Evolutionary conservation across 2,329 filamentous ascomycete genomes (phyloP).

Genomic region (Colletotrichum sp.): DNA sequence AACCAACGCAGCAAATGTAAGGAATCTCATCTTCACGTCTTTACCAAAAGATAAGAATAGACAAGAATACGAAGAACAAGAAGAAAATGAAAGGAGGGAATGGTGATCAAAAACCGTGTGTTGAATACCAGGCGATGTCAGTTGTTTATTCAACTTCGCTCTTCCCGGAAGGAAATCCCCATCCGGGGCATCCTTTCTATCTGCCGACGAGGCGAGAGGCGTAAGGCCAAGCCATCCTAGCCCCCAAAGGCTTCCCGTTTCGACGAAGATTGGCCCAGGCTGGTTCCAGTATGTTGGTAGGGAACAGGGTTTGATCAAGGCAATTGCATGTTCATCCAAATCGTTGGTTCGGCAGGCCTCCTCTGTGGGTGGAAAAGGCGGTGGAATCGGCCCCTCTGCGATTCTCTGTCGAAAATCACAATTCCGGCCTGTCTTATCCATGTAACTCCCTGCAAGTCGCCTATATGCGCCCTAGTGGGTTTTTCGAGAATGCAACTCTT

Average conservation of each 20-base stretch:
- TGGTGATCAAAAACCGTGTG: background rate
- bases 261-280: background rate
- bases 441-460: background rate
- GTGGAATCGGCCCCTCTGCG: background rate
- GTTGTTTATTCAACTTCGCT: background rate
- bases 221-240: background rate
- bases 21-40: slow-evolving; percentile 15
- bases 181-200: background rate
- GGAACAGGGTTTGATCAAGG: background rate
- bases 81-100: background rate
- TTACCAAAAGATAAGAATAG: background rate
- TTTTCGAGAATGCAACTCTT: background rate
- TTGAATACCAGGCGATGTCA: background rate
- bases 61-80: background rate
- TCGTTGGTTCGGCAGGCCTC: background rate
- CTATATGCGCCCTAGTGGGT: background rate
- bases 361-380: background rate
- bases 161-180: background rate
- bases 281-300: background rate
- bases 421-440: background rate
- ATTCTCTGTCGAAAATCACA: background rate
- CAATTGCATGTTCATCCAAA: background rate
- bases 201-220: background rate
- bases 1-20: background rate
- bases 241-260: background rate